Evolutionary conservation across 2,329 filamentous ascomycete species (phyloP).

Genomic region (Didymella sp.): DNA sequence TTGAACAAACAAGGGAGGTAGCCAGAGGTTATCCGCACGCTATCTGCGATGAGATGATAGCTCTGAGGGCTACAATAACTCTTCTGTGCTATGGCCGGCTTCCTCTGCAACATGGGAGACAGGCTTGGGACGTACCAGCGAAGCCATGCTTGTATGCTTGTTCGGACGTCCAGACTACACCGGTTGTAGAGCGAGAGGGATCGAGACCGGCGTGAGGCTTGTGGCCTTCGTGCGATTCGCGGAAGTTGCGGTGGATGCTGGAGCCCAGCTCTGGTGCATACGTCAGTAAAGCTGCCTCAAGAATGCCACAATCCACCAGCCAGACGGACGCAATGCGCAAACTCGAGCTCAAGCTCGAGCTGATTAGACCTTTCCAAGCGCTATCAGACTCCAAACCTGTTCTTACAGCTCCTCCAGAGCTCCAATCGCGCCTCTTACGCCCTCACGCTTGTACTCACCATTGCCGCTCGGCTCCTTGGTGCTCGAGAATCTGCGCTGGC

Average conservation of each 20-base stretch:
- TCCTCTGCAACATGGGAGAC: too few species aligned
- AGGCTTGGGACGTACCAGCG: conserved; percentile 44
- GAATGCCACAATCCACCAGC: neutral
- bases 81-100: too few species aligned
- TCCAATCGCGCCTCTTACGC: neutral
- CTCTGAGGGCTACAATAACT: too few species aligned
- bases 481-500: conserved; percentile 45
- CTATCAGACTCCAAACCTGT: too few species aligned
- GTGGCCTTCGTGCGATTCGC: conserved; percentile 88
- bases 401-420: neutral
- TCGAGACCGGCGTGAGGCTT: conserved; percentile 90
- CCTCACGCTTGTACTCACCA: conserved; percentile 36
- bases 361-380: neutral
- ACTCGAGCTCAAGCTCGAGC: neutral
- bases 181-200: conserved; percentile 84
- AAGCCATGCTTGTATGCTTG: conserved; percentile 89
- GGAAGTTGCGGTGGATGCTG: conserved; percentile 74
- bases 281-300: neutral
- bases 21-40: too few species aligned
- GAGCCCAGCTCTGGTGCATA: conserved; percentile 12
- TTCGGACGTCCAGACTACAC: conserved; percentile 92
- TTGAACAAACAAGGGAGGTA: too few species aligned
- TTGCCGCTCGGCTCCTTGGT: conserved; percentile 48
- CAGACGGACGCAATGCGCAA: neutral
- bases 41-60: too few species aligned